Conservation (phyloP, 257 asterid species). For the Mitragyna speciosa region DNA sequence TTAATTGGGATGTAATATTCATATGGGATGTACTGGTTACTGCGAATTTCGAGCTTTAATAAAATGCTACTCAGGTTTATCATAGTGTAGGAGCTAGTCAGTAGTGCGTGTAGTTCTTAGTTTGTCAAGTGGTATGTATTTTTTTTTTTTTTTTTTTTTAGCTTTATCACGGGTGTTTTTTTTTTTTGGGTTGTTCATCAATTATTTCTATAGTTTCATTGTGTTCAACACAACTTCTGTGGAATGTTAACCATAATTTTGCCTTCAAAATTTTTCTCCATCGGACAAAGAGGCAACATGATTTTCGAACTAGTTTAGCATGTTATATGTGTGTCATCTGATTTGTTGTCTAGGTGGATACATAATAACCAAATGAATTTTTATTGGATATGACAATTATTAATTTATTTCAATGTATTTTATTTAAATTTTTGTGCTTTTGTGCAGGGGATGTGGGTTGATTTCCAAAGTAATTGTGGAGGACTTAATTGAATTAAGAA, state of each 20-base stretch:
- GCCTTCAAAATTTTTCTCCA: too few species aligned
- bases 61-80: background rate
- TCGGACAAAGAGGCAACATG: too few species aligned
- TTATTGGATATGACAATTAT: background rate
- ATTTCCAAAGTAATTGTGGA: background rate
- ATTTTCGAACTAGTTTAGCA: too few species aligned
- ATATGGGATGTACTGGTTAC: background rate
- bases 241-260: background rate
- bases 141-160: background rate
- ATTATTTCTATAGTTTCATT: background rate
- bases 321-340: background rate
- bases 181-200: too few species aligned
- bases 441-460: slow-evolving; percentile 11
- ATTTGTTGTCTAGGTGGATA: background rate
- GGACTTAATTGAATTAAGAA: background rate
- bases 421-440: background rate
- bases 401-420: background rate
- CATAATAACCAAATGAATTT: background rate
- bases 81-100: background rate
- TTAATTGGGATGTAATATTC: background rate
- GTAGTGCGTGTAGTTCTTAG: background rate
- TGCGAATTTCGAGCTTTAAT: background rate
- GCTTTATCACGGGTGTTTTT: background rate
- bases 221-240: too few species aligned
- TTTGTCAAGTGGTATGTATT: background rate